Evolutionary conservation across 2,329 filamentous ascomycete genomes (phyloP), one percentile per base, ranked within the genome.

Genomic region (Cladosporium sp.): DNA sequence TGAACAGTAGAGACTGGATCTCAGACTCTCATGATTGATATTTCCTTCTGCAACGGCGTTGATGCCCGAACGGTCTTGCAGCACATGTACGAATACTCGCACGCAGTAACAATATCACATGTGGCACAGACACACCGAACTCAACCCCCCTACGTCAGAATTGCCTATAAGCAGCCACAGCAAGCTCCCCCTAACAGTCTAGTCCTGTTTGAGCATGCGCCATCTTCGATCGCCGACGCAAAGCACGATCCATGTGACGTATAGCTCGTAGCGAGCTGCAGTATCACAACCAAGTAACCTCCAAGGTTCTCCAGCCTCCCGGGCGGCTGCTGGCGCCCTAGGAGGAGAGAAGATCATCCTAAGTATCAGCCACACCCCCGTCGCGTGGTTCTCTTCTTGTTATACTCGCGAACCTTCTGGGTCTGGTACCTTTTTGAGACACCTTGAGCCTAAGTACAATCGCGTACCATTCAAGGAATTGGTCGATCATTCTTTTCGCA

Each of bases 181-280:
- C 35, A 25, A 51, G 48, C 20, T 51, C 48, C 24, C 34, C 35
- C n/a, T n/a, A 37, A 17, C 8, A 19, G 17, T 13, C 48, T 51
- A 51, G 20, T 8, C 48, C 22, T 6, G 20, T 37, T 51, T 34
- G 32, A 24, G 48, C 32, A 36, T 15, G 34, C 48, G 20, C 19
- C 48, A 39, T 51, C 48, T 51, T 51, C 48, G 48, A 51, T 51
- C 48, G 48, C 34, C 48, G 48, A 20, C 35, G 20, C 15, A 51
- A 51, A 32, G 44, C 44, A 48, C 44, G 44, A 48, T 48, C 44
- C 44, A 24, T 19, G 32, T 51, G 48, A 51, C 48, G 48, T 51
- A 51, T 17, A 7, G 15, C 25, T 20, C 12, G 22, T 51, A 51
- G 48, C 48, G 48, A 44, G 34, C 48, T 36, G 48, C 34, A 36